Conservation (phyloP, 2,329 filamentous ascomycete genomes). For the Colletotrichum sp. region DNA sequence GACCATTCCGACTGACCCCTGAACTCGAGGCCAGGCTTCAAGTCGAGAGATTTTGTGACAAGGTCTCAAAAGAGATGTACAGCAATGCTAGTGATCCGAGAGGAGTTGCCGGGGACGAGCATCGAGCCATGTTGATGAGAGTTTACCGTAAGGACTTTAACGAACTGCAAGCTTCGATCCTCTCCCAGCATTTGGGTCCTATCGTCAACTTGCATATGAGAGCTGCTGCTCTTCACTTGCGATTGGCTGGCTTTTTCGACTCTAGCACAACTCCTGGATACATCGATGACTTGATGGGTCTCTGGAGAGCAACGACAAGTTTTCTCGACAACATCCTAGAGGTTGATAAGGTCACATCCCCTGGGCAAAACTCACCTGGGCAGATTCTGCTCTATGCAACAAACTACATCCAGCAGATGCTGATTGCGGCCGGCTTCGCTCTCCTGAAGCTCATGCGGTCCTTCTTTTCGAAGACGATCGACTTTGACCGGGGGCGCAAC, state of each 20-base stretch:
- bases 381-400: conserved; percentile 69
- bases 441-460: conserved; percentile 80
- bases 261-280: conserved; percentile 74
- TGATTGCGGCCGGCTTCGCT: conserved; percentile 80
- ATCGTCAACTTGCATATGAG: conserved; percentile 71
- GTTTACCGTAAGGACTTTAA: conserved; percentile 70
- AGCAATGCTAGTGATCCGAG: conserved; percentile 77
- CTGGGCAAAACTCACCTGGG: conserved; percentile 49
- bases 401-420: conserved; percentile 85
- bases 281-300: conserved; percentile 74
- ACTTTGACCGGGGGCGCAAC: conserved; percentile 68
- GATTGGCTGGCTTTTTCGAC: conserved; percentile 82
- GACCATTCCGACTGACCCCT: conserved; percentile 61
- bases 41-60: conserved; percentile 78
- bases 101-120: conserved; percentile 71
- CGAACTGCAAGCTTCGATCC: conserved; percentile 65
- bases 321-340: conserved; percentile 72
- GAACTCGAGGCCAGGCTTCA: conserved; percentile 72
- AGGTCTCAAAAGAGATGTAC: conserved; percentile 80
- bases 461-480: conserved; percentile 75
- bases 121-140: conserved; percentile 69
- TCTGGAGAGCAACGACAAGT: conserved; percentile 74
- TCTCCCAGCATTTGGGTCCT: conserved; percentile 62
- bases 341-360: conserved; percentile 53
- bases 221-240: conserved; percentile 76